Base-by-base conservation (phyloP, 2,329 filamentous ascomycete species). In the Septoria linicola region DNA sequence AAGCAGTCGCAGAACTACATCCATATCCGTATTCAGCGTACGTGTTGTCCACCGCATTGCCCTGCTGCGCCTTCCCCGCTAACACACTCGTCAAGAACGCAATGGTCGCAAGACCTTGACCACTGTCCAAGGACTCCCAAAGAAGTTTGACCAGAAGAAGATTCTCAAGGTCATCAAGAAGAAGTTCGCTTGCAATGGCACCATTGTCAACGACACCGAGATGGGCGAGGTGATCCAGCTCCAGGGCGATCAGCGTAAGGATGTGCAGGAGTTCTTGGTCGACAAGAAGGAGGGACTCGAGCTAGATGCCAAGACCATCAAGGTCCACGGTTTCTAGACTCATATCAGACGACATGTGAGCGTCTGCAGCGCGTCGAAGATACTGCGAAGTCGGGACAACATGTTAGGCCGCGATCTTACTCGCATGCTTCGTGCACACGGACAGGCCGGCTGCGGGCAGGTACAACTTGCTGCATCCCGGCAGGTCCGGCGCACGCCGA, bases 101-200 rank as follows among this genome's bases (percentile, higher is more conserved):
- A 99, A 99, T 97, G 93, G 93, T 85, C 93, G 93, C 77, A 99
- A 99, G 84, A 97, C 93, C 80, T 83, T 99, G 87, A 99, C 93
- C 68, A 99, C 93, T 68, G 91, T 99, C 70, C 92, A 97, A 83
- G 93, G 93, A 77, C 85, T 99, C 69, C 92, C 93, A 61, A 93
- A 93, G 81, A 96, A 97, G 74, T 97, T 96, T 72, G 92, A 96
- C 78, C 90, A 93, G 77, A 97, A 96, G 85, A 96, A 96, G 80
- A 96, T 99, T 73, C 85, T 99, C 70, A 96, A 96, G 81, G 91
- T 95, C 76, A 96, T 97, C 81, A 97, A 97, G 86, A 97, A 97
- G 84, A 93, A 96, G 74, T 97, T 97, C 71, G 92, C 93, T 76
- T 97, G 92, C 89, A 97, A 99, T 96, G 93, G 93, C 83, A 97